Conservation (phyloP, 2,329 filamentous ascomycete genomes). For the Metarhizium album region DNA sequence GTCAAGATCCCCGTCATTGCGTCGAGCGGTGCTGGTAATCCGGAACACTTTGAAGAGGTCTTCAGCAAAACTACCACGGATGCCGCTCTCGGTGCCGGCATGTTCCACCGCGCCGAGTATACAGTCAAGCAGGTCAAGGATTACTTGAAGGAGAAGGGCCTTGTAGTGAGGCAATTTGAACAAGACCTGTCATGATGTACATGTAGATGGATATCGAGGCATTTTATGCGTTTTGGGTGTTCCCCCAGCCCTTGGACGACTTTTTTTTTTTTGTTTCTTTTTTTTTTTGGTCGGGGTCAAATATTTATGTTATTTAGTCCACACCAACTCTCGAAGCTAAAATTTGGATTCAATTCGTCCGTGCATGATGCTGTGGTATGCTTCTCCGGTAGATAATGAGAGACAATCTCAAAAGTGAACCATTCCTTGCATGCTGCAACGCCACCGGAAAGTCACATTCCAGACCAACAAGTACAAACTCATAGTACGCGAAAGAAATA, state of each 20-base stretch:
- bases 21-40: constrained; percentile 81
- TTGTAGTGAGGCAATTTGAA: constrained; percentile 74
- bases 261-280: no score
- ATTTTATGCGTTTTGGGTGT: not conserved
- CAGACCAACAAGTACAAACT: not conserved
- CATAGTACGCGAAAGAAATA: not conserved
- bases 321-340: not conserved
- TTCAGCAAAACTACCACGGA: constrained; percentile 80
- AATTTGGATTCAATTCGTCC: not conserved
- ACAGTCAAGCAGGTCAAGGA: constrained; percentile 93
- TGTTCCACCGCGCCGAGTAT: constrained; percentile 95
- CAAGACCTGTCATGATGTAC: constrained; percentile 28
- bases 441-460: not conserved
- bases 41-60: constrained; percentile 81
- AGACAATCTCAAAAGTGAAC: not conserved
- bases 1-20: constrained; percentile 92
- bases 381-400: not conserved
- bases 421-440: not conserved
- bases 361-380: not conserved
- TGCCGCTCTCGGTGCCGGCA: constrained; percentile 87
- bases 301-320: not conserved
- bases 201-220: not conserved
- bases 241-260: not conserved
- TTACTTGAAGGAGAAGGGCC: constrained; percentile 56
- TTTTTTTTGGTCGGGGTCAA: no score